Evolutionary conservation across 495 filamentous ascomycete species (phyloP), one percentile per base, ranked within the genome.

Genomic region (Elaphomyces granulatus): DNA sequence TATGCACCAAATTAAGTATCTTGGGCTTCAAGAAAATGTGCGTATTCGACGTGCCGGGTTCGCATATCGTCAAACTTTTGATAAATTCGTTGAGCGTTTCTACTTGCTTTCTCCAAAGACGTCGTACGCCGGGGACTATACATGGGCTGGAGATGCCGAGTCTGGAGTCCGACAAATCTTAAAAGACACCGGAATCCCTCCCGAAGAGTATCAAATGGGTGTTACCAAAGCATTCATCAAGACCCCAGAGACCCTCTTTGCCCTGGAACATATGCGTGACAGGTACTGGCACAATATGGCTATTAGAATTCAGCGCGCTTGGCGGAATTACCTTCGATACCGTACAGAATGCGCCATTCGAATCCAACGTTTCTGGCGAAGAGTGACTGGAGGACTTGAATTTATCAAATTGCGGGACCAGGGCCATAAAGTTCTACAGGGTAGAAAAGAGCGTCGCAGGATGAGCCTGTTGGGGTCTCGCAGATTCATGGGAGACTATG

Each of bases 231-330:
- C 84, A 32, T 99, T 99, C 46, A 92, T 99, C 66, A 99, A 99
- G 58, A 92, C 92, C 0, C 92, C 92, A 2, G 92, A 99, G 62
- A 96, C 92, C 0, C 63, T 99, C 7, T 99, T 99, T 50, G 92
- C 90, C 7, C 68, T 99, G 14, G 92, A 99, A 58, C 84, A 90
- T 31, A 95, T 99, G 90, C 73, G 92, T 45, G 92, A 96, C 55
- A 72, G 82, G 16, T 96, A 95, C 60, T 96, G 88, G 87, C 86
- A 94, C 58, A 99, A 96, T 61, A 96, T 99, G 90, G 88, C 90
- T 4, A 94, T 87, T 36, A 75, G 92, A 20, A 96, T 99, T 46
- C 92, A 99, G 56, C 75, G 92, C 43, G 88, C 90, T 46, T 99
- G 92, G 92, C 72, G 92, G 43, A 93, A 93, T 45, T 96, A 94